These are phyloP conservation scores for Russula olivacea DNA, from an alignment of 768 basidiomycete genomes.

Conservation along the genomic window DNA sequence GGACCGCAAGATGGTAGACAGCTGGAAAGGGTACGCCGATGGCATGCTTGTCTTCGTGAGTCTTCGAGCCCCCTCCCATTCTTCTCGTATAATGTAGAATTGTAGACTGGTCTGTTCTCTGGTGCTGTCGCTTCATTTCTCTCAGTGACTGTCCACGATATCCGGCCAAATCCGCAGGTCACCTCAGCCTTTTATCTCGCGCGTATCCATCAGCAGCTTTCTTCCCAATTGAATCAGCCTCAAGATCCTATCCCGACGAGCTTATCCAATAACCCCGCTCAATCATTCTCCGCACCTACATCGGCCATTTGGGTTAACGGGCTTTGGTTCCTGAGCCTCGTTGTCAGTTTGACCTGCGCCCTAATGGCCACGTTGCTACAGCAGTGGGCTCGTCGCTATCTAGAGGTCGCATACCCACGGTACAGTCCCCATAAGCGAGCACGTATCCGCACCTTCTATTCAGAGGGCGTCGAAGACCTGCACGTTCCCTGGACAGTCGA, in stretches of 20 bases:
- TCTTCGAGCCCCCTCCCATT: neutral
- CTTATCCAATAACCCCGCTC: neutral
- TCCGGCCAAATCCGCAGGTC: conserved; percentile 9
- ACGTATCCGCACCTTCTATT: conserved; percentile 36
- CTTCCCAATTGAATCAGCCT: neutral
- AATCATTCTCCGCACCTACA: conserved; percentile 25
- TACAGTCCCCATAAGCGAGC: conserved; percentile 33
- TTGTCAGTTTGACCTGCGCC: conserved; percentile 39
- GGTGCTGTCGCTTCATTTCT: conserved; percentile 18
- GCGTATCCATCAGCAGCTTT: conserved; percentile 5
- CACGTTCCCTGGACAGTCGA: conserved; percentile 39
- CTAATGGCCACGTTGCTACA: conserved; percentile 44
- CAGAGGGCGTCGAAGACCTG: conserved; percentile 38
- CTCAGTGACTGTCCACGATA: conserved; percentile 1
- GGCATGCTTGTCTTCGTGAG: conserved; percentile 11
- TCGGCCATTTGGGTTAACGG: conserved; percentile 37
- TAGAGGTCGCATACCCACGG: conserved; percentile 29
- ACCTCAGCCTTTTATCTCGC: conserved; percentile 3
- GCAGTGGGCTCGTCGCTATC: conserved; percentile 44
- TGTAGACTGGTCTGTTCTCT: conserved; percentile 22
- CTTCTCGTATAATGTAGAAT: neutral
- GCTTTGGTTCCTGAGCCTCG: conserved; percentile 38
- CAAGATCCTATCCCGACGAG: neutral
- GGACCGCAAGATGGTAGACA: neutral
- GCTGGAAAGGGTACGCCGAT: conserved; percentile 9